Evolutionary conservation across 345 rosid species (phyloP).

Genomic region (Syzygium aqueum): DNA sequence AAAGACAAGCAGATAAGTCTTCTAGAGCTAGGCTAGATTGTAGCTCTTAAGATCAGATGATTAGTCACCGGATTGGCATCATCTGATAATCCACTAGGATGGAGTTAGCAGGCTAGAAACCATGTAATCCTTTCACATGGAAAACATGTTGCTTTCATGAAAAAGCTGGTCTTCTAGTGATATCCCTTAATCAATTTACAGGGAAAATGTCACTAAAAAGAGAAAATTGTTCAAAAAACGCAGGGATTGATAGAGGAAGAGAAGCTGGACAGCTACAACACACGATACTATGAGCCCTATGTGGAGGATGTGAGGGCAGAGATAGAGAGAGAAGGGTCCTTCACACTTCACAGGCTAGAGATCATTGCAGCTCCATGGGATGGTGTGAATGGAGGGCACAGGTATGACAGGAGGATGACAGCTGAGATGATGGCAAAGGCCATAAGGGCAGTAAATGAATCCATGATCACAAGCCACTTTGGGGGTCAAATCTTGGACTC

Average conservation of each 20-base stretch:
- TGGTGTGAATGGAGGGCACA: constrained; percentile 14
- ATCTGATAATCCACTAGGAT: background rate
- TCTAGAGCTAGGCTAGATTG: background rate
- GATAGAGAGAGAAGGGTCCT: constrained; percentile 32
- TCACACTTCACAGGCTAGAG: constrained; percentile 13
- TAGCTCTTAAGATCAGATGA: background rate
- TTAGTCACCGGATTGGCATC: background rate
- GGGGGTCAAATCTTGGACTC: constrained; percentile 20
- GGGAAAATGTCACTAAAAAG: background rate
- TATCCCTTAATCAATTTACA: background rate
- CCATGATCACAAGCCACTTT: constrained; percentile 25
- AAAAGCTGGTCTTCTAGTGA: background rate
- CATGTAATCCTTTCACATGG: background rate
- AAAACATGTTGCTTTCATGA: background rate
- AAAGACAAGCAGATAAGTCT: background rate
- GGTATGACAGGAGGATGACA: constrained; percentile 9
- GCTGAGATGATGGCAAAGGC: constrained; percentile 16
- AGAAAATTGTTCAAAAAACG: background rate
- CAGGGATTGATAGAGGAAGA: constrained; percentile 28
- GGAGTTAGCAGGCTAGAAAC: background rate
- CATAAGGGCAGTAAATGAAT: constrained; percentile 23
- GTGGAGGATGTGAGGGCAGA: constrained; percentile 21
- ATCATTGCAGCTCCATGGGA: constrained; percentile 12
- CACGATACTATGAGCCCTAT: constrained; percentile 25
- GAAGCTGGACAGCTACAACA: constrained; percentile 22